Base-by-base conservation (phyloP, 2,329 filamentous ascomycete species). In the Aspergillus proliferans region DNA sequence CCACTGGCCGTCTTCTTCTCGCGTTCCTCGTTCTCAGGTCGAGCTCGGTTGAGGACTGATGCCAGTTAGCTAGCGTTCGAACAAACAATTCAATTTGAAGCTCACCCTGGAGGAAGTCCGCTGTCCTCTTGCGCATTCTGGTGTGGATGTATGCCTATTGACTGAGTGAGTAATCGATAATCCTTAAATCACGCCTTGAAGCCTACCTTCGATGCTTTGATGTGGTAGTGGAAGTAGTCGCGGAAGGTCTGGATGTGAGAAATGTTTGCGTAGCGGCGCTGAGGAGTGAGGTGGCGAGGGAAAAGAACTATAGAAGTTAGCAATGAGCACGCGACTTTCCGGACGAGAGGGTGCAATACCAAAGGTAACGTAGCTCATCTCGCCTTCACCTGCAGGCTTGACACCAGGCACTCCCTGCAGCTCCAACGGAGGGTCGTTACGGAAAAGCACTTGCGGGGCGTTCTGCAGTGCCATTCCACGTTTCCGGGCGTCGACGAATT, bases 201-300 rank as follows among this genome's bases (percentile, higher is more conserved):
- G 34, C 15, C 24, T 69, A 84, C 82, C 79, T 98, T 98, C 54
- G 91, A 96, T 26, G 93, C 94, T 76, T 98, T 98, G 75, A 98
- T 98, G 73, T 98, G 93, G 71, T 99, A 99, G 72, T 99, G 93
- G 79, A 99, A 98, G 73, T 98, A 98, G 68, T 98, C 93, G 58
- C 93, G 88, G 87, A 98, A 98, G 12, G 93, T 99, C 74, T 99
- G 94, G 63, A 99, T 97, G 70, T 98, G 94, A 45, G 91, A 96
- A 60, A 99, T 98, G 68, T 94, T 91, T 58, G 96, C 91, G 52
- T 88, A 86, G 75, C 94, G 88, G 66, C 90, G 83, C 71, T 96
- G 89, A 12, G 84, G 83, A 12, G 90, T 92, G 57, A 99, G 78
- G 71, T 99, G 94, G 56, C 93, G 86, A 43, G 93, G 92, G 76